phyloP scores from a whole-genome alignment of 768 basidiomycete species.

The Amylocystis lapponica region DNA sequence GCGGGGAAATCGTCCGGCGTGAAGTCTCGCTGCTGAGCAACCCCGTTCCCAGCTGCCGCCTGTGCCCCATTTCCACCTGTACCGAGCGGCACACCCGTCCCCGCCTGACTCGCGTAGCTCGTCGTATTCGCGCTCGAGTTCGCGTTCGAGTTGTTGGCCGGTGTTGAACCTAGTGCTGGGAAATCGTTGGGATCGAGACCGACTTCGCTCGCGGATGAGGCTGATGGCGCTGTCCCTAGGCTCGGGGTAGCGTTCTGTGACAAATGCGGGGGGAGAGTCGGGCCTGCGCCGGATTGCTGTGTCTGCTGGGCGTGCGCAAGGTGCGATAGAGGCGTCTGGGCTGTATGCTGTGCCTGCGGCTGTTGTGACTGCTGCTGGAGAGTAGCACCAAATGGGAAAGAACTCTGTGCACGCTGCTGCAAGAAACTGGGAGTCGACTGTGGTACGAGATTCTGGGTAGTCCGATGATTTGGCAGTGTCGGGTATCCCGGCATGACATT shows the following conservation, averaged over 20 bases:
- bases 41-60: slow-evolving; percentile 31
- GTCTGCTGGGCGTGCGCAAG: slow-evolving; percentile 37
- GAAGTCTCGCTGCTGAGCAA: slow-evolving; percentile 54
- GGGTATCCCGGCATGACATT: slow-evolving; percentile 51
- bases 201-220: slow-evolving; percentile 66
- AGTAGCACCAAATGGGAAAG: slow-evolving; percentile 62
- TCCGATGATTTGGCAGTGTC: slow-evolving; percentile 56
- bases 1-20: slow-evolving; percentile 91
- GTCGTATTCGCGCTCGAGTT: slow-evolving; percentile 39
- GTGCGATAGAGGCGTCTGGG: slow-evolving; percentile 22
- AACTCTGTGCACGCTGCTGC: slow-evolving; percentile 59
- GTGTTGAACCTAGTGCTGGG: slow-evolving; percentile 73
- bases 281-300: slow-evolving; percentile 42
- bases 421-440: slow-evolving; percentile 61
- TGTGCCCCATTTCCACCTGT: slow-evolving; percentile 26
- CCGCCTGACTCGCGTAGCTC: slow-evolving; percentile 82
- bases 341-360: slow-evolving; percentile 21
- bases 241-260: slow-evolving; percentile 40
- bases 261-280: slow-evolving; percentile 51
- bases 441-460: slow-evolving; percentile 49
- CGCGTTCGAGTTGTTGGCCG: slow-evolving; percentile 37
- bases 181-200: slow-evolving; percentile 84
- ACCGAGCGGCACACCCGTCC: slow-evolving; percentile 51
- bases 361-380: slow-evolving; percentile 46
- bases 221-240: slow-evolving; percentile 47